A percentile compares a stretch with the other conserved stretches of the same genome.
These are phyloP conservation scores for Coemansia sp. DNA, from an alignment of 192 early-diverging fungal genomes.

Conservation along the genomic window DNA sequence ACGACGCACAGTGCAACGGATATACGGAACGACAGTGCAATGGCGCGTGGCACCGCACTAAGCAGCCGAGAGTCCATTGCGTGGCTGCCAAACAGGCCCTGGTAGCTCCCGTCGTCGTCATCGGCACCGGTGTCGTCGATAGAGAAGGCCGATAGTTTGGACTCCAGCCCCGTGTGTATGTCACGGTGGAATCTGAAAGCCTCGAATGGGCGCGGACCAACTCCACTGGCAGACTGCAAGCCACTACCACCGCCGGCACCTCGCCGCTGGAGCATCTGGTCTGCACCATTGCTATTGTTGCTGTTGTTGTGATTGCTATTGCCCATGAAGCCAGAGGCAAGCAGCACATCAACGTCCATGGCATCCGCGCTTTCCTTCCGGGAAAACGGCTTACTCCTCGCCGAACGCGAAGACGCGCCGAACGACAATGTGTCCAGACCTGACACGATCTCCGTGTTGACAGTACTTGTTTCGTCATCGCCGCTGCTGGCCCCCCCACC, in stretches of 20 bases:
- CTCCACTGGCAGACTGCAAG: background rate
- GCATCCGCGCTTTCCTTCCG: conserved; percentile 1
- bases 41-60: background rate
- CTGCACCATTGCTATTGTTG: background rate
- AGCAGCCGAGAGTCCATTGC: conserved; percentile 37
- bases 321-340: conserved; percentile 15
- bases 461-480: conserved; percentile 20
- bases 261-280: background rate
- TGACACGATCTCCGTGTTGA: conserved; percentile 12
- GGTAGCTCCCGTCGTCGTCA: conserved; percentile 38
- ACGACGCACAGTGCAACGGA: conserved; percentile 3
- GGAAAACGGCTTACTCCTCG: background rate
- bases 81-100: conserved; percentile 36
- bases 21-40: background rate
- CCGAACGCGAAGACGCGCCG: conserved; percentile 1
- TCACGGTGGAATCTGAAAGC: conserved; percentile 21
- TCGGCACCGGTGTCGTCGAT: conserved; percentile 16
- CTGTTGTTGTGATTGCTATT: background rate
- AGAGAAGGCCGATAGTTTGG: conserved; percentile 43
- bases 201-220: conserved; percentile 33
- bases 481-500: conserved; percentile 7
- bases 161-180: conserved; percentile 33
- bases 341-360: conserved; percentile 32
- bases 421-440: conserved; percentile 23
- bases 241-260: background rate